A percentile compares a stretch with the other conserved stretches of the same genome.
Evolutionary conservation across 371 early-diverging fungal species (phyloP).

Genomic region (Syncephalastrum monosporum): DNA sequence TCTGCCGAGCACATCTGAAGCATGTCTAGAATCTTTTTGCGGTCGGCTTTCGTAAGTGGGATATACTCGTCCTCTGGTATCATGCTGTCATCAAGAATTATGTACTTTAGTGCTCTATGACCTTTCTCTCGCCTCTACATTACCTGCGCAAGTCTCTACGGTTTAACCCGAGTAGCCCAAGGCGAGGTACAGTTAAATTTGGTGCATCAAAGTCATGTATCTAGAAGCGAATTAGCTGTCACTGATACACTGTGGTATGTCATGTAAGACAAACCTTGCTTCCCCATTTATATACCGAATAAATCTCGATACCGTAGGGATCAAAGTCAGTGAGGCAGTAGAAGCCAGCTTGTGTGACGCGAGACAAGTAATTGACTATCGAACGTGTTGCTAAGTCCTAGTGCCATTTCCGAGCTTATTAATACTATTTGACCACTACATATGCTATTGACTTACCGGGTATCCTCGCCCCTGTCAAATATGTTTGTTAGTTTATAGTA

Average conservation of each 20-base stretch:
- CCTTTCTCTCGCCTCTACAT: background rate
- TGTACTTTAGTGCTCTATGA: no score
- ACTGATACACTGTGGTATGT: background rate
- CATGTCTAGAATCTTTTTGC: constrained; percentile 24
- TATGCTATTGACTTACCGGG: constrained; percentile 17
- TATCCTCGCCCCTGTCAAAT: constrained; percentile 39
- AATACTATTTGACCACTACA: background rate
- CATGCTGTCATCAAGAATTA: background rate
- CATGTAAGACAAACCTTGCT: constrained; percentile 21
- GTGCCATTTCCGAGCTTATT: background rate
- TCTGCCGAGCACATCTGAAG: constrained; percentile 8
- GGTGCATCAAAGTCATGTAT: constrained; percentile 35
- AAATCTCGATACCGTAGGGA: constrained; percentile 50
- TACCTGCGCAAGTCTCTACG: constrained; percentile 32
- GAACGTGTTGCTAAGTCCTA: constrained; percentile 45
- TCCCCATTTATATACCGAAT: constrained; percentile 51
- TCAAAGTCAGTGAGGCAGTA: constrained; percentile 44
- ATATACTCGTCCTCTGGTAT: constrained; percentile 18
- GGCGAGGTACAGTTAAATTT: constrained; percentile 32
- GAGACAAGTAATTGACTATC: constrained; percentile 32
- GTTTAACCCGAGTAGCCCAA: constrained; percentile 33
- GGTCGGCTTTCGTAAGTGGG: constrained; percentile 19
- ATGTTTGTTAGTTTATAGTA: background rate
- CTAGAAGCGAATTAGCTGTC: constrained; percentile 11
- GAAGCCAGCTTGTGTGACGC: constrained; percentile 22